Evolutionary conservation across 768 basidiomycete species (phyloP).

Genomic region (Rhizopogon rudus): DNA sequence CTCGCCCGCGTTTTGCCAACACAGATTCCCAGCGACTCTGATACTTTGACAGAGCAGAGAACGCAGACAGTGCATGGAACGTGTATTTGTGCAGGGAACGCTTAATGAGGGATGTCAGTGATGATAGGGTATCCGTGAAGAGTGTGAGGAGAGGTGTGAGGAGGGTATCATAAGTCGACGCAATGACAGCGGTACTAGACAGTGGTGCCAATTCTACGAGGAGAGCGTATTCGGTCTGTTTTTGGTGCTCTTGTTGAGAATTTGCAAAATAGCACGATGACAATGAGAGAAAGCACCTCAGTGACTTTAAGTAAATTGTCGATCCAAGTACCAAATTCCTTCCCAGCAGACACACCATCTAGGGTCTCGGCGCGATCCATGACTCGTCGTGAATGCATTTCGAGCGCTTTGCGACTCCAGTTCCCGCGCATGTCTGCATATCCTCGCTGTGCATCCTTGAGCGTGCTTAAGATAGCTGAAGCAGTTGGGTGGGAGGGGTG

Average conservation of each 20-base stretch:
- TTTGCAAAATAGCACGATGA: neutral
- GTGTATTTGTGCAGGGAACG: conserved; percentile 73
- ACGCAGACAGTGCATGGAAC: conserved; percentile 74
- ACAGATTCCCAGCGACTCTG: conserved; percentile 68
- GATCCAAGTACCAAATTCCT: conserved; percentile 71
- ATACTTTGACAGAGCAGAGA: conserved; percentile 49
- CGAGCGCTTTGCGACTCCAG: conserved; percentile 74
- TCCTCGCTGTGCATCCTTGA: conserved; percentile 75
- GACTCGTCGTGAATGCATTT: conserved; percentile 62
- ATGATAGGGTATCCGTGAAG: conserved; percentile 60
- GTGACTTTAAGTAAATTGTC: conserved; percentile 59
- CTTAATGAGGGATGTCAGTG: conserved; percentile 64
- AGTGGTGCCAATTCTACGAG: conserved; percentile 62
- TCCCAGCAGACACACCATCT: conserved; percentile 60
- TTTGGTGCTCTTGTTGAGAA: neutral
- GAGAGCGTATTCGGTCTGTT: conserved; percentile 64
- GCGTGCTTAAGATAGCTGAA: conserved; percentile 51
- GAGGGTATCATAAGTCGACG: conserved; percentile 56
- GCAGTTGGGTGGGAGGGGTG: conserved; percentile 83
- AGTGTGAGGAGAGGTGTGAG: conserved; percentile 60
- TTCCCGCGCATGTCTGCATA: conserved; percentile 84
- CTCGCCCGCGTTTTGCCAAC: conserved; percentile 46
- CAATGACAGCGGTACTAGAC: conserved; percentile 41
- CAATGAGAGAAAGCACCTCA: conserved; percentile 40
- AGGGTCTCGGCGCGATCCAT: conserved; percentile 67